Percentiles rank a stretch among this genome's conserved stretches.
These are phyloP conservation scores for Flaveria floridana DNA, from an alignment of 140 eudicot genomes.

Conservation along the genomic window DNA sequence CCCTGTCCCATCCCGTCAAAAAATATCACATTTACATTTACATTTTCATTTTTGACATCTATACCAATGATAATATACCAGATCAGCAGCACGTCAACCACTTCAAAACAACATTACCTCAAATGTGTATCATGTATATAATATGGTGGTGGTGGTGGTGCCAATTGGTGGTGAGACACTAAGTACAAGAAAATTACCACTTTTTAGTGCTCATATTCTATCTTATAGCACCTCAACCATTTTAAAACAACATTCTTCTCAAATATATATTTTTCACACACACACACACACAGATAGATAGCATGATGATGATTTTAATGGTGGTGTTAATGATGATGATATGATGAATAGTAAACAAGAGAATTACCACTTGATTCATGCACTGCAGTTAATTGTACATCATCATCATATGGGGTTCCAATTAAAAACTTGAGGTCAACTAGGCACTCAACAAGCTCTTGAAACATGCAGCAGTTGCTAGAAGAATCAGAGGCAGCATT, in stretches of 20 bases:
- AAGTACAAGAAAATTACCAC: not conserved
- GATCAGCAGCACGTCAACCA: not conserved
- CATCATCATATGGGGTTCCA: slow-evolving; percentile 44
- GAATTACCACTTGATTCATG: slow-evolving; percentile 82
- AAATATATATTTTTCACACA: not conserved
- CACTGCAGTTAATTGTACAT: slow-evolving; percentile 47
- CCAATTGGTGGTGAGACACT: not conserved
- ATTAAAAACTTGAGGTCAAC: slow-evolving; percentile 60
- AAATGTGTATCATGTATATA: too few species aligned
- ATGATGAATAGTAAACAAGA: not conserved
- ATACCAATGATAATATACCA: not conserved
- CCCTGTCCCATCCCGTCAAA: slow-evolving; percentile 39
- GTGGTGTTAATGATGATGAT: not conserved
- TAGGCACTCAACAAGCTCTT: slow-evolving; percentile 68
- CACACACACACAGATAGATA: too few species aligned
- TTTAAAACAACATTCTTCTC: slow-evolving; percentile 1
- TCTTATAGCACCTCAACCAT: not conserved
- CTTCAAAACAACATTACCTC: not conserved
- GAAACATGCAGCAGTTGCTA: slow-evolving; percentile 58
- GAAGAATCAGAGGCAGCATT: slow-evolving; percentile 34
- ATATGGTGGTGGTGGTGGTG: not conserved
- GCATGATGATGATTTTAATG: not conserved
- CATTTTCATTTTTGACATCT: not conserved
- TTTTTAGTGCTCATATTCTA: not conserved
- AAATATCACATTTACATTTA: not conserved